Evolutionary conservation across 1,284 basidiomycete genomes (phyloP), one percentile per base, ranked within the genome.

Genomic region (Leccinum solheimii): DNA sequence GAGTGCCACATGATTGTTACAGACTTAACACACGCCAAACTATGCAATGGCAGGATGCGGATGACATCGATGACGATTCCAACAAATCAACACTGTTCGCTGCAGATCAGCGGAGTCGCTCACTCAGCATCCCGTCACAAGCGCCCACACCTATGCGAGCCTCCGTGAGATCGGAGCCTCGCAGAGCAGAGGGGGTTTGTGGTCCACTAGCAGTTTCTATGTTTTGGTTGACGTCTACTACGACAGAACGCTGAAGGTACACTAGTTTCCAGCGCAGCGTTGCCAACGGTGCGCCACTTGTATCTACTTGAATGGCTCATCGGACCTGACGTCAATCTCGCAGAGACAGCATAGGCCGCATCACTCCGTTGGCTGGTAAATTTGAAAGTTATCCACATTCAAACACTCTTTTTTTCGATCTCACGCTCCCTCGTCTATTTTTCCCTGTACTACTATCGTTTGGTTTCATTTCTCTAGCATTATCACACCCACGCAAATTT

Each of bases 1-100:
- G 56, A 32, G 16, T 14, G n/a, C 2, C 64, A 67, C 23, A 69
- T 23, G 1, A 5, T 40, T 14, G 52, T 55, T 19, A 43, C 48
- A 84, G 82, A 21, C 76, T 85, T 40, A 85, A 84, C 66, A 85
- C 83, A 6, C 79, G 83, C 23, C 74, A 80, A 50, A 72, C 68
- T 19, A 64, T 82, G 52, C 76, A 77, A 16, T 81, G 81, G 26
- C 72, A 75, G 49, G 81, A 81, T 45, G 80, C 81, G 5, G 80
- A 82, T 52, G 70, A 68, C 56, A 36, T 71, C 66, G 4, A 76
- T 52, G 6, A 34, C 30, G 7, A 61, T 64, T 43, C 61, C 54
- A 5, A 49, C 57, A 21, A 61, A 59, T 8, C 36, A 49, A 30
- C 54, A n/a, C 16, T 48, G 14, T 32, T 45, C 43, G 3, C 19